Percentiles rank a stretch among this genome's conserved stretches.
Evolutionary conservation across 805 yeast genomes (phyloP).

Genomic region (Saccharomyces paradoxus): DNA sequence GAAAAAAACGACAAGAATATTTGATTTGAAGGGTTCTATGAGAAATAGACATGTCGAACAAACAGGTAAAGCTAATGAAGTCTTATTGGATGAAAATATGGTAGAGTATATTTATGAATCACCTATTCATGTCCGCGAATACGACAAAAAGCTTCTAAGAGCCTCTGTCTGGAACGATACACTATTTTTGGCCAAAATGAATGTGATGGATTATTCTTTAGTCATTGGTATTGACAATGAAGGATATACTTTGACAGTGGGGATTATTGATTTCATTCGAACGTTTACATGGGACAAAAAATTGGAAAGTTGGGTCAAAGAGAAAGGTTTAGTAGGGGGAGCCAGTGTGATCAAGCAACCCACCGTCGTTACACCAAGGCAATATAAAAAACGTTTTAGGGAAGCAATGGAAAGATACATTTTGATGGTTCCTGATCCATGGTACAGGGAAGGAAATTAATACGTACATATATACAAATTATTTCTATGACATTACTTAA

Average conservation of each 20-base stretch:
- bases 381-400: slow-evolving; percentile 85
- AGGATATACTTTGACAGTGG: slow-evolving; percentile 70
- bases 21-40: slow-evolving; percentile 97
- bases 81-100: slow-evolving; percentile 92
- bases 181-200: slow-evolving; percentile 87
- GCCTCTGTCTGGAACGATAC: slow-evolving; percentile 96
- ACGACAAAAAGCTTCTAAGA: slow-evolving; percentile 74
- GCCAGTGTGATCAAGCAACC: slow-evolving; percentile 81
- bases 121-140: slow-evolving; percentile 88
- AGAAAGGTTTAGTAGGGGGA: slow-evolving; percentile 72
- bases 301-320: slow-evolving; percentile 97
- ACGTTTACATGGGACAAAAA: slow-evolving; percentile 99
- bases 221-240: slow-evolving; percentile 83
- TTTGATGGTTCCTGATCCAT: slow-evolving; percentile 80
- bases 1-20: slow-evolving; percentile 71
- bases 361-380: slow-evolving; percentile 94
- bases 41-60: slow-evolving; percentile 93
- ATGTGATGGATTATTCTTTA: slow-evolving; percentile 95
- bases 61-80: slow-evolving; percentile 93
- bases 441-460: slow-evolving; percentile 32
- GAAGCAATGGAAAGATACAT: slow-evolving; percentile 97
- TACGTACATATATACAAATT: background rate
- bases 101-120: slow-evolving; percentile 94
- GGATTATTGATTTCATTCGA: slow-evolving; percentile 87
- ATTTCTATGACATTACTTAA: background rate